These are phyloP conservation scores for Coelastrella sp. DNA, from an alignment of 139 green algal genomes.

Conservation along the genomic window DNA sequence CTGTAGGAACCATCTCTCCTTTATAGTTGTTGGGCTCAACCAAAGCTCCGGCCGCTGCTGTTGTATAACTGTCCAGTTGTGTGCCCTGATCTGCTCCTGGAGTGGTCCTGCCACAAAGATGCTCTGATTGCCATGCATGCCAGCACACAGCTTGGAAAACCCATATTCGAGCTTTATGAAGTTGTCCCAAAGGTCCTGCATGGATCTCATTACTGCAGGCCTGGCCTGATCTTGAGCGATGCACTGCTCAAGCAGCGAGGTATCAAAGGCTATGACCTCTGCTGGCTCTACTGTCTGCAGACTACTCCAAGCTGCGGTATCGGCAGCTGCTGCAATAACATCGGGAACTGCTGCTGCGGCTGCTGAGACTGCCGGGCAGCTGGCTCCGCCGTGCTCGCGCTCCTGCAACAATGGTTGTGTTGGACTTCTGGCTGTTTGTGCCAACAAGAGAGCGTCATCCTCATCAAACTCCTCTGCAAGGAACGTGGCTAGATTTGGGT, in stretches of 20 bases:
- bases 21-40: neutral
- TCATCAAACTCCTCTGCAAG: no score
- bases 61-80: neutral
- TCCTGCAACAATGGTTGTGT: neutral
- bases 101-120: neutral
- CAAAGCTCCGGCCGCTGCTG: neutral
- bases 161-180: neutral
- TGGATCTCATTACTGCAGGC: neutral
- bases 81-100: neutral
- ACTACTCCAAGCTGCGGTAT: no score
- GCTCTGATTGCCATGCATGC: constrained; percentile 9
- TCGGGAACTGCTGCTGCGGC: neutral
- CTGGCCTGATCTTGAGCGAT: no score
- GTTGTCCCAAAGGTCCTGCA: neutral
- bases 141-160: neutral
- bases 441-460: no score
- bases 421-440: neutral
- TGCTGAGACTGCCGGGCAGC: neutral
- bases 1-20: constrained; percentile 4
- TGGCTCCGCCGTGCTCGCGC: neutral
- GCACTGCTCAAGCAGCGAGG: no score
- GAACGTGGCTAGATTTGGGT: no score
- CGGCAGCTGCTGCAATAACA: no score
- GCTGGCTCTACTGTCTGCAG: neutral
- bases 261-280: no score